Conservation (phyloP, 2,329 filamentous ascomycete genomes). For the Colletotrichum lini region DNA sequence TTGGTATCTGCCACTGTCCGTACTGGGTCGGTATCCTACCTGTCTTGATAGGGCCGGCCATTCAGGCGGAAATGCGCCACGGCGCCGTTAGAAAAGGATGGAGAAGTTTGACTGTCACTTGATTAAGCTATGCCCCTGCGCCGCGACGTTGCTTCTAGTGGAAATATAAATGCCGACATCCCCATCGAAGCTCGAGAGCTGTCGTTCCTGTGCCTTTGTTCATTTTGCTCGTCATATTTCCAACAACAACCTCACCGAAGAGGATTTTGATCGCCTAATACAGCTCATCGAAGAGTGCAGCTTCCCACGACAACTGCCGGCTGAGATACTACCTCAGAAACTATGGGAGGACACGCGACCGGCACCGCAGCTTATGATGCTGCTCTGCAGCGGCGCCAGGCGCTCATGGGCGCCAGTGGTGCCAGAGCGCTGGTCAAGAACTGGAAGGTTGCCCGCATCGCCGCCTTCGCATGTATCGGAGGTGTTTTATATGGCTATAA, state of each 20-base stretch:
- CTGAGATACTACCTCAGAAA: neutral
- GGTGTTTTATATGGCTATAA: constrained; percentile 80
- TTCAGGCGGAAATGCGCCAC: neutral
- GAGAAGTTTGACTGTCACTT: constrained; percentile 11
- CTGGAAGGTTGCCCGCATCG: constrained; percentile 72
- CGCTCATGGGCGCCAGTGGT: constrained; percentile 67
- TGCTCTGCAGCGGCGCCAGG: constrained; percentile 65
- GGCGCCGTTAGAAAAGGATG: neutral
- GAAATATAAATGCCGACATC: constrained; percentile 17
- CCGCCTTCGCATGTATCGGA: constrained; percentile 74
- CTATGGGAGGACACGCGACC: constrained; percentile 59
- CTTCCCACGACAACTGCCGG: neutral
- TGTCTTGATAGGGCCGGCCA: neutral
- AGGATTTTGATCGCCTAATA: neutral
- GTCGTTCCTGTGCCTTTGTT: neutral
- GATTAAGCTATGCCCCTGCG: neutral
- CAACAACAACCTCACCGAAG: neutral
- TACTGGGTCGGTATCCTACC: neutral
- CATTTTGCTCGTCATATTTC: neutral
- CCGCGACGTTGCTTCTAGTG: neutral
- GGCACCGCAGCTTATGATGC: constrained; percentile 62
- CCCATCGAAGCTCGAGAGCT: constrained; percentile 14
- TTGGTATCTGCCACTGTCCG: constrained; percentile 4
- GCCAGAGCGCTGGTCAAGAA: constrained; percentile 70
- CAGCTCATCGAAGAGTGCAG: neutral